Percentiles rank a stretch among this genome's conserved stretches.
phyloP scores from a whole-genome alignment of 2,329 filamentous ascomycete species.

The Scedosporium dehoogii region DNA sequence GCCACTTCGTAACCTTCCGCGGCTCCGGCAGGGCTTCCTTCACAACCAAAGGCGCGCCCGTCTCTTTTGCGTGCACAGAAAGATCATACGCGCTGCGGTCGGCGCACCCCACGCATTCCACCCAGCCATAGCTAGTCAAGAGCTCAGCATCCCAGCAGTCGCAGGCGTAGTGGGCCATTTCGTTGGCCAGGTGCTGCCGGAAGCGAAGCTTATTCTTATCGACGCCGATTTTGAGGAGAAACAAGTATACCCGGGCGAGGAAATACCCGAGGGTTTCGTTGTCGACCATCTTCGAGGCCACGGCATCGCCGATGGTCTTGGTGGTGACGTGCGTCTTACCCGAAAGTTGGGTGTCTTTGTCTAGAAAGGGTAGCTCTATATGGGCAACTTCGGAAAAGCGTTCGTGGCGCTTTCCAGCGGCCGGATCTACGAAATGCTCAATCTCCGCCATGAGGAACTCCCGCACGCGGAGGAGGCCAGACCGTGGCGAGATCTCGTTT shows the following conservation, averaged over 20 bases:
- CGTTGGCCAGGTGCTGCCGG: slow-evolving; percentile 83
- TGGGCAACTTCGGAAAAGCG: slow-evolving; percentile 81
- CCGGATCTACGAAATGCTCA: slow-evolving; percentile 93
- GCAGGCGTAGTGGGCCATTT: slow-evolving; percentile 79
- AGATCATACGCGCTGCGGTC: slow-evolving; percentile 93
- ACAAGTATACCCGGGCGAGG: slow-evolving; percentile 83
- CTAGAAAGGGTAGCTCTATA: slow-evolving; percentile 72
- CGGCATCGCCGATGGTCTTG: slow-evolving; percentile 76
- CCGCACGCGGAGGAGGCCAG: slow-evolving; percentile 84
- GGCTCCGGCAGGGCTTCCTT: slow-evolving; percentile 73
- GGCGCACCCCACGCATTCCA: slow-evolving; percentile 95
- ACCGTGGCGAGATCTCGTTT: slow-evolving; percentile 92
- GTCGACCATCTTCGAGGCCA: slow-evolving; percentile 73
- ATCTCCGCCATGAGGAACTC: slow-evolving; percentile 99
- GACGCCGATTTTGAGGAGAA: slow-evolving; percentile 79
- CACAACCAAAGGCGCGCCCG: slow-evolving; percentile 75
- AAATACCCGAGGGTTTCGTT: slow-evolving; percentile 99
- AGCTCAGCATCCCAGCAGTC: slow-evolving; percentile 99
- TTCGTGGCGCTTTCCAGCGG: slow-evolving; percentile 86
- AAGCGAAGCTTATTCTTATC: slow-evolving; percentile 86
- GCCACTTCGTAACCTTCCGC: slow-evolving; percentile 73
- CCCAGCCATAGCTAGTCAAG: slow-evolving; percentile 86
- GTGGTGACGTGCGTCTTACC: slow-evolving; percentile 70
- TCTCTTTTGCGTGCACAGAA: slow-evolving; percentile 86
- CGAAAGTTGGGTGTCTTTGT: slow-evolving; percentile 74